Percentiles rank a stretch among this genome's conserved stretches.
Evolutionary conservation across 1,284 basidiomycete genomes (phyloP).

Genomic region (Meripilus lineatus): DNA sequence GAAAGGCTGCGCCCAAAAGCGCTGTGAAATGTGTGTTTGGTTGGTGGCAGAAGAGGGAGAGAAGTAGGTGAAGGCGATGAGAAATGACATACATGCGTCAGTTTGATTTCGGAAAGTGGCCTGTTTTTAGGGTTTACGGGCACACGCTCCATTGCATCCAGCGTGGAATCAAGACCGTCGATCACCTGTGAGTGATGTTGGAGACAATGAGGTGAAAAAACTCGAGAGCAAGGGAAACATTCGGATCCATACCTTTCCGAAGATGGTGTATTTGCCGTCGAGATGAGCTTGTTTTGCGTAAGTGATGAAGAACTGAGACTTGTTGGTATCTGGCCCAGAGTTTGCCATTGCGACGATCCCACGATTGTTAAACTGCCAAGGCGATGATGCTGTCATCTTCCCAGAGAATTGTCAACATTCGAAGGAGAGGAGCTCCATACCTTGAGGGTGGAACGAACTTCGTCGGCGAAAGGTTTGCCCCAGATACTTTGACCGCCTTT

Average conservation of each 20-base stretch:
- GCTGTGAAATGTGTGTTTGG: too few species aligned
- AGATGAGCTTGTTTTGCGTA: slow-evolving; percentile 91
- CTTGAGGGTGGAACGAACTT: slow-evolving; percentile 89
- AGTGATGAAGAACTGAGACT: slow-evolving; percentile 93
- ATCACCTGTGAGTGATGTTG: slow-evolving; percentile 53
- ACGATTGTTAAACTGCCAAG: slow-evolving; percentile 80
- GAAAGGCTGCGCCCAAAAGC: too few species aligned
- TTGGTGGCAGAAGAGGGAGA: too few species aligned
- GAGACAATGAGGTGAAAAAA: not conserved
- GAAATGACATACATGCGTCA: slow-evolving; percentile 59
- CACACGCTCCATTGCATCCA: slow-evolving; percentile 87
- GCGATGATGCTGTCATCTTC: not conserved
- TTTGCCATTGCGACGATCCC: slow-evolving; percentile 98
- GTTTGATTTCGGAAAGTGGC: slow-evolving; percentile 80
- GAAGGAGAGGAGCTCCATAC: slow-evolving; percentile 34
- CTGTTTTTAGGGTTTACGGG: slow-evolving; percentile 90
- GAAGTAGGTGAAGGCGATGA: slow-evolving; percentile 1
- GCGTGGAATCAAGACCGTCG: slow-evolving; percentile 84
- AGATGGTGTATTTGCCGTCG: slow-evolving; percentile 92
- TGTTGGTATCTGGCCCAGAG: slow-evolving; percentile 89
- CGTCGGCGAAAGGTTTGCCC: slow-evolving; percentile 86
- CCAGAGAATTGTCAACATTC: not conserved
- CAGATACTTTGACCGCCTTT: slow-evolving; percentile 85
- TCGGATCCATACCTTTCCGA: slow-evolving; percentile 53
- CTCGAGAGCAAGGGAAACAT: not conserved